phyloP scores from a whole-genome alignment of 495 filamentous ascomycete species.

The Extremus antarcticus region DNA sequence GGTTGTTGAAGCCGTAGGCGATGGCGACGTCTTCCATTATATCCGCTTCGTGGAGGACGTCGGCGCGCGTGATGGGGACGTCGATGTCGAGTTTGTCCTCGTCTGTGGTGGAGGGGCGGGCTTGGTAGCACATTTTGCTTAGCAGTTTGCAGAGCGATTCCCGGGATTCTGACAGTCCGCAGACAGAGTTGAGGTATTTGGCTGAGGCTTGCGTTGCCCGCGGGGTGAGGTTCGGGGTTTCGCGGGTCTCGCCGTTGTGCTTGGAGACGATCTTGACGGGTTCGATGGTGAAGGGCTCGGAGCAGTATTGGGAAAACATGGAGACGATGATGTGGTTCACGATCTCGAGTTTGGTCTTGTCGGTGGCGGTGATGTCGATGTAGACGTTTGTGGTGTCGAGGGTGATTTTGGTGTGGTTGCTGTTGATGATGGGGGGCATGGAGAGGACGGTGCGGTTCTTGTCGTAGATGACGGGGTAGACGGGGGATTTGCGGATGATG shows the following conservation, averaged over 20 bases:
- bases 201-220: slow-evolving; percentile 71
- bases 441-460: slow-evolving; percentile 80
- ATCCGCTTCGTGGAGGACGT: slow-evolving; percentile 91
- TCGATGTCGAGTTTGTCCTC: slow-evolving; percentile 50
- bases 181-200: slow-evolving; percentile 85
- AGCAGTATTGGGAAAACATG: slow-evolving; percentile 92
- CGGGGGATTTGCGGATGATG: slow-evolving; percentile 85
- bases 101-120: slow-evolving; percentile 53
- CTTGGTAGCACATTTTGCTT: slow-evolving; percentile 73
- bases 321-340: slow-evolving; percentile 88
- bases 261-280: slow-evolving; percentile 82
- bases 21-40: slow-evolving; percentile 98
- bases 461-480: slow-evolving; percentile 96
- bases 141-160: slow-evolving; percentile 64
- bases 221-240: slow-evolving; percentile 67
- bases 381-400: slow-evolving; percentile 83
- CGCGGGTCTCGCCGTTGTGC: slow-evolving; percentile 73
- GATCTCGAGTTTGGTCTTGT: slow-evolving; percentile 93
- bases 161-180: slow-evolving; percentile 63
- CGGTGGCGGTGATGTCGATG: slow-evolving; percentile 94
- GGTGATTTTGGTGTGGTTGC: slow-evolving; percentile 89
- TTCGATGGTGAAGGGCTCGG: slow-evolving; percentile 83
- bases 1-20: slow-evolving; percentile 90
- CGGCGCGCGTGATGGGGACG: slow-evolving; percentile 79
- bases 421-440: slow-evolving; percentile 94